Base-by-base conservation (phyloP, 345 rosid species). In the Populus ilicifolia region DNA sequence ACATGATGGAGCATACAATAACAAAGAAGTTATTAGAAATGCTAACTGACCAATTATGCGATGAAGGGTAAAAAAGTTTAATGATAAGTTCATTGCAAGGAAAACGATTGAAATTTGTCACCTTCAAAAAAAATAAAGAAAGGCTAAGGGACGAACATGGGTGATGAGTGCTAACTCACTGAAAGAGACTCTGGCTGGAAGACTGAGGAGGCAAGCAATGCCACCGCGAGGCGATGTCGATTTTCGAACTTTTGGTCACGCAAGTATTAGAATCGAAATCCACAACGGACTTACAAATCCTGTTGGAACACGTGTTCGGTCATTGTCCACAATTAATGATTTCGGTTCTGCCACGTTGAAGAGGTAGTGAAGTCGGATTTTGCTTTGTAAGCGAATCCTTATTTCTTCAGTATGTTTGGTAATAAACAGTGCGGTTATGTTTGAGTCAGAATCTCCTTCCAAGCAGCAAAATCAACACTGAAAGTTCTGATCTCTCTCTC, bases 401-500 rank as follows among this genome's bases (percentile, higher is more conserved):
- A 59, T 23, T n/a, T 52, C 59, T 52, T 59, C 25, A 9, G 64
- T 1, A 10, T 11, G 64, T 59, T 10, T 3, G 11, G 3, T 2
- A 41, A 41, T 41, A 23, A 59, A 23, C 29, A 23, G 14, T 59
- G 29, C n/a, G 23, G 29, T 59, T 59, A 10, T 59, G 64, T 11
- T 23, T 59, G 29, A 11, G 25, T 23, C 29, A 59, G 16, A 59
- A 59, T 3, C 27, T n/a, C 29, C 5, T n/a, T 10, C 0, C 29
- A n/a, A 59, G 29, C 0, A n/a, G 64, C 88, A 43, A 95, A 90
- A 70, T 93, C 92, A 14, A 77, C 74, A 80, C 89, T 85, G 72
- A 95, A 87, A 74, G 88, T 85, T 87, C 90, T 92, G 25, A 93
- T 84, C 85, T 93, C 92, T 81, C 89, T 93, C 80, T 90, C 91